A percentile compares a stretch with the other conserved stretches of the same genome.
Conservation (phyloP, 305 asterid genomes). For the Petunia hybrid region DNA sequence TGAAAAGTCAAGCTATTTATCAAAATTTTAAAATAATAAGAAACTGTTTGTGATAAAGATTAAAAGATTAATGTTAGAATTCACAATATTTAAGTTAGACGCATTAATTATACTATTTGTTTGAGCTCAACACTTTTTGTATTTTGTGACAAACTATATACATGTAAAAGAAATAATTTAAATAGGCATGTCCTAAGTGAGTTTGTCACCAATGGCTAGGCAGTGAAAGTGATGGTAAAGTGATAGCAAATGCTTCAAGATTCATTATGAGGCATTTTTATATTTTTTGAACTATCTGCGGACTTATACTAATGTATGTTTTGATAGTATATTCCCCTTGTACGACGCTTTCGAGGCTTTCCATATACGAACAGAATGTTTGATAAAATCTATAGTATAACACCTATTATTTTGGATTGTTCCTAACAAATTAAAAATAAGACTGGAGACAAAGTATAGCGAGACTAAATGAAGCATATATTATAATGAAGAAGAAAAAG, state of each 20-base stretch:
- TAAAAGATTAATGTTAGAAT: not conserved
- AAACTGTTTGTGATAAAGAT: not conserved
- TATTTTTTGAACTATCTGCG: not conserved
- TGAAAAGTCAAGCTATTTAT: too few species aligned
- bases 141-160: not conserved
- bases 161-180: not conserved
- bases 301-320: not conserved
- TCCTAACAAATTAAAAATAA: not conserved
- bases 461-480: not conserved
- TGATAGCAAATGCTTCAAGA: not conserved
- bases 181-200: not conserved
- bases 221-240: not conserved
- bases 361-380: not conserved
- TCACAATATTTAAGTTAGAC: not conserved
- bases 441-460: not conserved
- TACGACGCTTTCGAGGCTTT: conserved; percentile 2
- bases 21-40: too few species aligned
- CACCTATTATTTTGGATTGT: not conserved
- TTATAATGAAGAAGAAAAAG: too few species aligned
- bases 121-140: not conserved
- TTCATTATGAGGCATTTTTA: not conserved
- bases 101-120: not conserved
- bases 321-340: not conserved
- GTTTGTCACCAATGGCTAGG: not conserved
- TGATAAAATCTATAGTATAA: not conserved